Evolutionary conservation across 305 asterid genomes (phyloP).

Genomic region (Solanum chacoense): DNA sequence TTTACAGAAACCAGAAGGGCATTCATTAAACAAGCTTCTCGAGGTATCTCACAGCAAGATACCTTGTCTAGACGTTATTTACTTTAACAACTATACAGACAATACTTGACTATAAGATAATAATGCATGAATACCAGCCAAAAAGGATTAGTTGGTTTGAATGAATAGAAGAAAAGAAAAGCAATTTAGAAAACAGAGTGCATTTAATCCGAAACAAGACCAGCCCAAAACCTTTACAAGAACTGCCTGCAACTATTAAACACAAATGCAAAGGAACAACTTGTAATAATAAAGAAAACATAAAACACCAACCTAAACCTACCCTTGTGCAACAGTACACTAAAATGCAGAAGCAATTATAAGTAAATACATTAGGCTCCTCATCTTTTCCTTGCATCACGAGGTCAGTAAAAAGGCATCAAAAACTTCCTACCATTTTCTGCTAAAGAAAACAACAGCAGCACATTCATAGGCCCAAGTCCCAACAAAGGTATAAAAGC

Average conservation of each 20-base stretch:
- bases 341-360: neutral
- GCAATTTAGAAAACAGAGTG: neutral
- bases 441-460: neutral
- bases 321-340: neutral
- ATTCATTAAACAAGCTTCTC: neutral
- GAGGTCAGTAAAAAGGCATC: neutral
- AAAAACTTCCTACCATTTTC: neutral
- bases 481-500: constrained; percentile 1
- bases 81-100: neutral
- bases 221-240: neutral
- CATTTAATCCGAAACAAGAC: neutral
- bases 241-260: neutral
- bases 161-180: neutral
- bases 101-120: neutral
- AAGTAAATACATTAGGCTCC: neutral
- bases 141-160: neutral
- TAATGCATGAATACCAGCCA: neutral
- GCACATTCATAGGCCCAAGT: neutral
- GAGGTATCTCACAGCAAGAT: neutral
- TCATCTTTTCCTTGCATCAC: neutral
- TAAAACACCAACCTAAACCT: neutral
- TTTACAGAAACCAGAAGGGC: neutral
- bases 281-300: neutral
- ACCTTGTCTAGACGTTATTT: neutral
- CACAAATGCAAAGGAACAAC: neutral